phyloP scores from a whole-genome alignment of 345 rosid genomes.

The Gossypium turneri region DNA sequence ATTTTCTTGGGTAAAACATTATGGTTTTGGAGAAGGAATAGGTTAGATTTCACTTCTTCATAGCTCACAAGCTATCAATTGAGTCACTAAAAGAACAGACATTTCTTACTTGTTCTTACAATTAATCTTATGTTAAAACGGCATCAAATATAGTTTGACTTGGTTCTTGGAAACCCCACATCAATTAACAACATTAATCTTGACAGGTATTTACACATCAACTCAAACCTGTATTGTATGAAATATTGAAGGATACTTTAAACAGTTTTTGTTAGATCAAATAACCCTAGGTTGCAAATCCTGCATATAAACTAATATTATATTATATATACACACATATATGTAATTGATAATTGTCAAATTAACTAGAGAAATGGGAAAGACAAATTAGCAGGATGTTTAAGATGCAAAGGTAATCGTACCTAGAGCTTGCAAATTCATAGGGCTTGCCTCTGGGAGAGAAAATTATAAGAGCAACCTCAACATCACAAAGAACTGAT shows the following conservation, averaged over 20 bases:
- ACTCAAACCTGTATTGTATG: neutral
- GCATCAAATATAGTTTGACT: neutral
- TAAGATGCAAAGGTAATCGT: neutral
- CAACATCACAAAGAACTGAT: conserved; percentile 23
- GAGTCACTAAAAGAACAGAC: neutral
- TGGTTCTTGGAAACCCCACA: neutral
- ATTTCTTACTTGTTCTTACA: neutral
- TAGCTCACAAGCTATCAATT: neutral
- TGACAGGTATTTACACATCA: neutral
- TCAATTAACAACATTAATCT: neutral
- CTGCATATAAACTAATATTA: neutral
- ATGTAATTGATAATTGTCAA: neutral
- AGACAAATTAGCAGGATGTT: neutral
- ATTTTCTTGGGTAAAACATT: too few species aligned
- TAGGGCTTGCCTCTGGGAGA: conserved; percentile 42
- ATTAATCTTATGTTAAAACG: neutral
- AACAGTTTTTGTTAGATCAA: neutral
- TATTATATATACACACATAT: neutral
- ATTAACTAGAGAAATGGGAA: neutral
- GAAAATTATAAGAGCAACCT: conserved; percentile 36
- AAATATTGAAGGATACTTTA: neutral
- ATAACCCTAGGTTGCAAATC: neutral
- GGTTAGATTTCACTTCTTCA: neutral
- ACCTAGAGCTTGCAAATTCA: conserved; percentile 38
- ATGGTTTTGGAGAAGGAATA: neutral